Base-by-base conservation (phyloP, 2,329 filamentous ascomycete species). In the Phyllosticta paracitricarpa region DNA sequence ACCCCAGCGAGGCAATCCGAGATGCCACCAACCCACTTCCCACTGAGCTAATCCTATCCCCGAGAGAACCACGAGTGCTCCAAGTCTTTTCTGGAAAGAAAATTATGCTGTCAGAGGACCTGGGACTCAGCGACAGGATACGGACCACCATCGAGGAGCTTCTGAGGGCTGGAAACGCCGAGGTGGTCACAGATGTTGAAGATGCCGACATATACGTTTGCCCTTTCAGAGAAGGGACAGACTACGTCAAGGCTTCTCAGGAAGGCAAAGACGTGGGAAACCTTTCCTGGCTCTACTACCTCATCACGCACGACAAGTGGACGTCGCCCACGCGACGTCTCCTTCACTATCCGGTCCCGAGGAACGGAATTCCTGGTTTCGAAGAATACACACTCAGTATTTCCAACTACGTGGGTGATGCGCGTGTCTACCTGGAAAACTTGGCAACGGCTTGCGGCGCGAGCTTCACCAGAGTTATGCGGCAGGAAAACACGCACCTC, bases 351-450 rank as follows among this genome's bases (percentile, higher is more conserved):
- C 94, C 94, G 0, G 71, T 96, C 14, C 89, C 92, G 4, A 84
- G 82, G 55, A 73, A 86, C 8, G 89, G 90, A 1, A 85, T 99
- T 40, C 84, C 87, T 0, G 92, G 90, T 0, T 97, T 99, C 70
- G 74, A 88, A 62, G 79, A 82, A 7, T 80, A 89, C 72, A 84
- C 82, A 58, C 94, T 99, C 68, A 96, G 91, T 62, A 81, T 99
- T 5, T 97, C 94, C 5, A 99, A 97, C 73, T 99, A 99, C 71
- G 91, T 91, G 54, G 94, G 94, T 33, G 94, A 99, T 73, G 91
- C 94, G 17, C 86, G 94, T 55, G 86, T 91, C 58, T 99, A 97
- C 69, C 81, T 99, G 4, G 92, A 97, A 73, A 97, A 96, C 67
- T 81, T 99, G 48, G 88, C 97, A 67, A 85, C 80, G 63, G 91